A percentile compares a stretch with the other conserved stretches of the same genome.
Evolutionary conservation across 2,329 filamentous ascomycete species (phyloP).

Genomic region (Epichloe scottii): DNA sequence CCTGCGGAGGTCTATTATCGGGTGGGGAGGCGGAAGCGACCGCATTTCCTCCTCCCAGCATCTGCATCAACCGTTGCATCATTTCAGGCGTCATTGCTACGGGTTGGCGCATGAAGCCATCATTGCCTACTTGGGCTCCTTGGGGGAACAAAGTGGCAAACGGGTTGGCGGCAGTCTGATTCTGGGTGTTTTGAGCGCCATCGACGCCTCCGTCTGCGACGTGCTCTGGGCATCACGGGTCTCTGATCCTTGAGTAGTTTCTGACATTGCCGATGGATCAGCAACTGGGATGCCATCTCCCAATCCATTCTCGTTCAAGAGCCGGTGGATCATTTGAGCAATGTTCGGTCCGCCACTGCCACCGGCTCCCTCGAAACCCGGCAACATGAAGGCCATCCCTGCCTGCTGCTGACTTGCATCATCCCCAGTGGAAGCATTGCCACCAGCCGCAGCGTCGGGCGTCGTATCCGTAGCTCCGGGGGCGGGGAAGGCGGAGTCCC

Average conservation of each 20-base stretch:
- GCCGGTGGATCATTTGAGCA: conserved; percentile 16
- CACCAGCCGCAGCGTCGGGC: conserved; percentile 33
- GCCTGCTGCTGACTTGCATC: conserved; percentile 21
- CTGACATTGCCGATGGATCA: conserved; percentile 11
- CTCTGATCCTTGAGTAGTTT: conserved; percentile 16
- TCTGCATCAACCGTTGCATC: conserved; percentile 41
- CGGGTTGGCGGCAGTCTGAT: conserved; percentile 42
- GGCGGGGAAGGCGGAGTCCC: conserved; percentile 61
- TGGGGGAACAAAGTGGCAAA: conserved; percentile 53
- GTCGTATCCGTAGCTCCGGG: conserved; percentile 87
- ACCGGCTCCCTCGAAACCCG: conserved; percentile 10
- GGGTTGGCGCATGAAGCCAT: conserved; percentile 18
- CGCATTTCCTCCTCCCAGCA: conserved; percentile 24
- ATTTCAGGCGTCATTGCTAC: conserved; percentile 41
- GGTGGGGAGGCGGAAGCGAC: conserved; percentile 39
- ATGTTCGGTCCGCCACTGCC: conserved; percentile 12
- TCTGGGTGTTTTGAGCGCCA: conserved; percentile 15
- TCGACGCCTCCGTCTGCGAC: conserved; percentile 12
- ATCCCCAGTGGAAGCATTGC: conserved; percentile 18
- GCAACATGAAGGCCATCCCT: conserved; percentile 24
- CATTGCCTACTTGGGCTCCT: conserved; percentile 14
- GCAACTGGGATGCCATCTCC: conserved; percentile 24
- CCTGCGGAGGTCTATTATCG: conserved; percentile 85
- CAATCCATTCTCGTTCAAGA: conserved; percentile 11
- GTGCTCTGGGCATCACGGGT: conserved; percentile 14